Percentiles rank a stretch among this genome's conserved stretches.
Evolutionary conservation across 768 basidiomycete genomes (phyloP).

Genomic region (Arthromyces matolae): DNA sequence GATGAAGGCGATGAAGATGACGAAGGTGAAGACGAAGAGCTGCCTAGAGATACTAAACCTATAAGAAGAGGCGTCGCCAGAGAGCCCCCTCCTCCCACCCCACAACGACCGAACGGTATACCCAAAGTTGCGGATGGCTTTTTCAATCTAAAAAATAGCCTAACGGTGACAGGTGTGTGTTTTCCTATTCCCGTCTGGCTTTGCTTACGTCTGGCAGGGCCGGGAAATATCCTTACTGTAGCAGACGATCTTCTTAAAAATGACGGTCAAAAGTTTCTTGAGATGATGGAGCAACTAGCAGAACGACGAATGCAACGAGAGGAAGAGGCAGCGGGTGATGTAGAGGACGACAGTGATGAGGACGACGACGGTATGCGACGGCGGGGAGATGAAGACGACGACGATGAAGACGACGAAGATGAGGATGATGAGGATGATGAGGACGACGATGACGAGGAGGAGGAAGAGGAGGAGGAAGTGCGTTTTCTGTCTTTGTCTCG

Average conservation of each 20-base stretch:
- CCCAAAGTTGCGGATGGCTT: conserved; percentile 45
- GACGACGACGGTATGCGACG: conserved; percentile 31
- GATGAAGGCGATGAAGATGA: conserved; percentile 38
- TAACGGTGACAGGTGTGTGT: conserved; percentile 76
- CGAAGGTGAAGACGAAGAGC: conserved; percentile 45
- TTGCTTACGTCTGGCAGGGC: conserved; percentile 42
- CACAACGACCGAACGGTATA: conserved; percentile 17
- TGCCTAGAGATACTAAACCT: conserved; percentile 21
- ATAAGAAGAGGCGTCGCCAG: conserved; percentile 13
- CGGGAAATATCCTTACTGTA: conserved; percentile 95
- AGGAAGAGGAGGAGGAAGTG: conserved; percentile 55
- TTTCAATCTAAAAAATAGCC: conserved; percentile 75
- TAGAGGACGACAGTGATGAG: conserved; percentile 47
- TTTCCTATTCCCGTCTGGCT: conserved; percentile 9
- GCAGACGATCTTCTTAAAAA: conserved; percentile 98
- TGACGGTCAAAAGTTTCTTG: conserved; percentile 97
- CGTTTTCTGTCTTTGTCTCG: conserved; percentile 24
- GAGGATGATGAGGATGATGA: conserved; percentile 59
- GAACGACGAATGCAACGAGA: conserved; percentile 92
- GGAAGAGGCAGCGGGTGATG: conserved; percentile 49
- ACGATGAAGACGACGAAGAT: conserved; percentile 59
- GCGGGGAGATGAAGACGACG: conserved; percentile 38
- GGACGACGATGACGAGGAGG: conserved; percentile 59
- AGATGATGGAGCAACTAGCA: conserved; percentile 99
- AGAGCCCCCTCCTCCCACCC: conserved; percentile 19